Evolutionary conservation across 148 eudicot species (phyloP), one percentile per base, ranked within the genome.

Genomic region (Fagopyrum homotropicum): DNA sequence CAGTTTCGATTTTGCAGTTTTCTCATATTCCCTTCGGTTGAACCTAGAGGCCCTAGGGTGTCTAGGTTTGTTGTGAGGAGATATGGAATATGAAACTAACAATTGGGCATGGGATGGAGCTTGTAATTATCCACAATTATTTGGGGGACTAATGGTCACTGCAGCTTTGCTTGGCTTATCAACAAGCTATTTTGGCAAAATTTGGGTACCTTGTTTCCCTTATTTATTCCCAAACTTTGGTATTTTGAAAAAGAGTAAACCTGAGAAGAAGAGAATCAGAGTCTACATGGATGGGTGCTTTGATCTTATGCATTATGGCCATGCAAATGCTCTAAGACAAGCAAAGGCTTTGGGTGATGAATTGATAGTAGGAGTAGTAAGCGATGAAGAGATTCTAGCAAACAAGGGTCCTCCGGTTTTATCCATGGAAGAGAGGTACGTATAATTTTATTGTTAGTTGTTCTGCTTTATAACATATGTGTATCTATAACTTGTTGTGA

Each of bases 271-370:
- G 75, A 88, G 84, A 7, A 79, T 89, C 49, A 85, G 97, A 74
- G 98, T 95, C 47, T 95, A 90, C 75, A 92, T 95, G 96, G 98
- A 95, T 83, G 98, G 98, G 43, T 95, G 98, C 77, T 95, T 92
- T 79, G 98, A 95, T 86, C 85, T 95, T 68, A 95, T 95, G 98
- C 98, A 95, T 79, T 95, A 92, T 48, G 98, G 98, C 47, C 98
- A 95, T 83, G 97, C 97, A 12, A 95, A 95, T 88, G 98, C 98
- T 52, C 76, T 95, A 86, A 85, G 98, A 77, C 97, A 95, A 76
- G 97, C 98, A 29, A 92, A 90, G 79, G 92, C 87, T 75, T 76
- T 95, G 75, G 98, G 98, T 56, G 97, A 95, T 88, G 96, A 95
- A 80, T 76, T 92, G 60, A 82, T 95, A 50, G 97, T 95, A 71